Evolutionary conservation across 805 yeast genomes (phyloP).

Genomic region (Blastobotrys muscicola): DNA sequence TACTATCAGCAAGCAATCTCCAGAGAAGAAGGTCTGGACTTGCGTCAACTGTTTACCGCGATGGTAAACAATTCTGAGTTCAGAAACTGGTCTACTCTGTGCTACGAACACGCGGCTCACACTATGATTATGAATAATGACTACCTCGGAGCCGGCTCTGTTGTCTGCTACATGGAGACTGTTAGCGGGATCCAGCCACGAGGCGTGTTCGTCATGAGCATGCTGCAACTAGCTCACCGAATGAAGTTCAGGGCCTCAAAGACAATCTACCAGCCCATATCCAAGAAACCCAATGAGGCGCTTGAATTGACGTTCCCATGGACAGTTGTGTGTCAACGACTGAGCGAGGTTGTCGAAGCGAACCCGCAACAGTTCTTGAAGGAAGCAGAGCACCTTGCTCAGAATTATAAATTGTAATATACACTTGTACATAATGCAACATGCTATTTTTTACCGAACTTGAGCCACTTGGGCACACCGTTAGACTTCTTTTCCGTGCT

Average conservation of each 20-base stretch:
- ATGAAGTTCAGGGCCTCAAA: neutral
- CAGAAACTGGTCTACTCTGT: conserved; percentile 9
- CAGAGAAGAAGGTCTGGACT: neutral
- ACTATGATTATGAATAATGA: conserved; percentile 11
- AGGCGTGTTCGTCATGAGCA: conserved; percentile 7
- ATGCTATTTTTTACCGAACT: no score
- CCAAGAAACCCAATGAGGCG: no score
- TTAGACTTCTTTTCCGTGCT: no score
- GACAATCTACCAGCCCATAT: no score
- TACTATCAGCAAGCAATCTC: neutral
- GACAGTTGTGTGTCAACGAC: no score
- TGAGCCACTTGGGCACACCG: no score
- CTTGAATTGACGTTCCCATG: no score
- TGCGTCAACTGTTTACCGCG: conserved; percentile 7
- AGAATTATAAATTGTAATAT: no score
- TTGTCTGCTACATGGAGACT: conserved; percentile 13
- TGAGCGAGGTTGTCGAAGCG: no score
- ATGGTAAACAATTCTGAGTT: conserved; percentile 11
- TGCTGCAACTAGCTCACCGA: conserved; percentile 11
- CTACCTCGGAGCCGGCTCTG: conserved; percentile 9
- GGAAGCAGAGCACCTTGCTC: no score
- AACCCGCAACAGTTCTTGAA: no score
- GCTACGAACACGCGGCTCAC: conserved; percentile 12
- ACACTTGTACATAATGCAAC: no score
- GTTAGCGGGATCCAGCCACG: conserved; percentile 9